phyloP scores from a whole-genome alignment of 192 early-diverging fungal genomes.

The Backusella morwellensis region DNA sequence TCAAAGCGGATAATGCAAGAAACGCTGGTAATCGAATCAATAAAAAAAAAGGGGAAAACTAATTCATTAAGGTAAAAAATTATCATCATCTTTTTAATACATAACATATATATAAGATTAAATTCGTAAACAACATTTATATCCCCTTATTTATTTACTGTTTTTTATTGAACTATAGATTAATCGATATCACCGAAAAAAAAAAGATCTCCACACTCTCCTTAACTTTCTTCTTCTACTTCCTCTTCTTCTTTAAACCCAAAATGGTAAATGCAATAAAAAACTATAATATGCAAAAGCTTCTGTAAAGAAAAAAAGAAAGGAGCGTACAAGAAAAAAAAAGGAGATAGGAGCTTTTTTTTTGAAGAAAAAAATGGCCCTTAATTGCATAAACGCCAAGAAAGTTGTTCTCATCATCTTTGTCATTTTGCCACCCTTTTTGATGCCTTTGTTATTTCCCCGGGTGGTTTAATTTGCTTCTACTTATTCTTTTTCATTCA shows the following conservation, averaged over 20 bases:
- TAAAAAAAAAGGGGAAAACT: background rate
- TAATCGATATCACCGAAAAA: background rate
- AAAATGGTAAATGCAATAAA: background rate
- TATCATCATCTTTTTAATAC: background rate
- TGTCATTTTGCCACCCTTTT: background rate
- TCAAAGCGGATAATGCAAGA: constrained; percentile 2
- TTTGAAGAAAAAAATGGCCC: background rate
- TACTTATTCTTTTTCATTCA: background rate
- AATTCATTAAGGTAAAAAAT: background rate
- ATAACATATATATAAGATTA: no score
- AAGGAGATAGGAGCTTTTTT: background rate
- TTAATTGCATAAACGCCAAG: constrained; percentile 5
- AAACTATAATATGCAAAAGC: background rate
- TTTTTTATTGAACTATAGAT: background rate
- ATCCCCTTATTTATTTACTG: background rate
- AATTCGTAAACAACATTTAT: no score
- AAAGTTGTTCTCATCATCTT: background rate
- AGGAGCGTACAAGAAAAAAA: background rate
- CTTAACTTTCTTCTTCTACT: background rate
- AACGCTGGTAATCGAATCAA: background rate
- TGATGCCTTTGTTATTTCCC: background rate
- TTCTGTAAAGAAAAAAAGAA: background rate
- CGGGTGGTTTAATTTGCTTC: background rate
- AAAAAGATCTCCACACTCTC: background rate
- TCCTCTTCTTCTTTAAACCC: background rate